Evolutionary conservation across 306 rosid genomes (phyloP).

Genomic region (Rubus parviflorus): DNA sequence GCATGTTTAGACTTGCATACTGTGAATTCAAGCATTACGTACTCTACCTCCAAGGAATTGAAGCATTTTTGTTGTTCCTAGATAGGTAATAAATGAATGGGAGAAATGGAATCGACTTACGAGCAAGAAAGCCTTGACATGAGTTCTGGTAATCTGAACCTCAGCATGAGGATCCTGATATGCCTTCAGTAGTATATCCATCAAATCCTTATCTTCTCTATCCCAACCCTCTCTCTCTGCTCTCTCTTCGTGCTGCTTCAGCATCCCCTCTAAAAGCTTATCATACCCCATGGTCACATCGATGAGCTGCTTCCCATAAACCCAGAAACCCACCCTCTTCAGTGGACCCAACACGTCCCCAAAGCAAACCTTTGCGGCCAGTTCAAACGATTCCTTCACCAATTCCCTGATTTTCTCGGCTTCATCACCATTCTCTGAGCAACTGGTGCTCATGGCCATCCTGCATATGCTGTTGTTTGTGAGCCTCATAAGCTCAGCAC

Average conservation of each 20-base stretch:
- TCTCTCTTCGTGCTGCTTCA: conserved; percentile 31
- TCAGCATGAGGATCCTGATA: conserved; percentile 48
- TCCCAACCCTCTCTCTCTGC: conserved; percentile 21
- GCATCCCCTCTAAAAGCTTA: conserved; percentile 46
- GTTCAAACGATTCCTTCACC: conserved; percentile 39
- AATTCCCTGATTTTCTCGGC: conserved; percentile 39
- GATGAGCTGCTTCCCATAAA: conserved; percentile 45
- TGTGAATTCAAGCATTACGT: not conserved
- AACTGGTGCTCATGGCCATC: conserved; percentile 51
- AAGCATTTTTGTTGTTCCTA: not conserved
- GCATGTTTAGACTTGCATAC: no score
- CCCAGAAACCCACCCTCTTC: conserved; percentile 43
- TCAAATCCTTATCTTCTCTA: conserved; percentile 21
- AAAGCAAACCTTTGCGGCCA: conserved; percentile 45
- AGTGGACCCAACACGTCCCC: conserved; percentile 57
- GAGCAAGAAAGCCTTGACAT: conserved; percentile 50
- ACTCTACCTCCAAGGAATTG: not conserved
- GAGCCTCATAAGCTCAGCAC: conserved; percentile 45
- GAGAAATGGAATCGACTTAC: conserved; percentile 17
- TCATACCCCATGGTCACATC: conserved; percentile 49
- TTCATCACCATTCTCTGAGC: conserved; percentile 41
- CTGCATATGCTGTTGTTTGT: conserved; percentile 54
- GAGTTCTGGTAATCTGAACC: conserved; percentile 47
- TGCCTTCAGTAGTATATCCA: conserved; percentile 44
- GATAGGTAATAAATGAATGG: not conserved